These are phyloP conservation scores for Aspergillus glaucus DNA, from an alignment of 2,329 filamentous ascomycete genomes.

Conservation along the genomic window DNA sequence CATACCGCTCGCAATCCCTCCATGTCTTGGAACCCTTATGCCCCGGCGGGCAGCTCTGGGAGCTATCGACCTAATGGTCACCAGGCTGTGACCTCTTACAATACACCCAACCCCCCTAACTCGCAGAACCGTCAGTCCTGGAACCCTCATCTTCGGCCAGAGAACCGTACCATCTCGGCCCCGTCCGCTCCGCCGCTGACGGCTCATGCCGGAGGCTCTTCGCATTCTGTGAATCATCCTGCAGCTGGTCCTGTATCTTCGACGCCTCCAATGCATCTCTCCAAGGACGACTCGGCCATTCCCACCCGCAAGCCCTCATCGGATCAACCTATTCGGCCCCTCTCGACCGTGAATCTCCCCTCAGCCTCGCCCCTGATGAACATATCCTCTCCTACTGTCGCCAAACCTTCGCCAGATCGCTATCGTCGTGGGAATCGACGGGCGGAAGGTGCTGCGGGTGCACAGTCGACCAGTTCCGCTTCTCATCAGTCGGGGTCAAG, in stretches of 20 bases:
- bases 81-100: slow-evolving; percentile 67
- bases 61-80: slow-evolving; percentile 43
- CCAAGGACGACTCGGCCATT: slow-evolving; percentile 47
- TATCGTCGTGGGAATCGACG: slow-evolving; percentile 66
- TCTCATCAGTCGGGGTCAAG: not conserved
- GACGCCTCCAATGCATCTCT: slow-evolving; percentile 41
- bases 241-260: slow-evolving; percentile 51
- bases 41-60: slow-evolving; percentile 30
- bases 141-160: slow-evolving; percentile 50
- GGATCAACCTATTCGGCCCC: slow-evolving; percentile 28
- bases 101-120: slow-evolving; percentile 58
- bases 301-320: slow-evolving; percentile 31
- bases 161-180: slow-evolving; percentile 51
- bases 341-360: slow-evolving; percentile 47
- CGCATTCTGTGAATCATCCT: slow-evolving; percentile 39
- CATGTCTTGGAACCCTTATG: slow-evolving; percentile 39
- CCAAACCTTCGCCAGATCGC: slow-evolving; percentile 70
- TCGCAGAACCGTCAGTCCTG: slow-evolving; percentile 49
- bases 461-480: slow-evolving; percentile 5
- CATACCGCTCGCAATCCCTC: slow-evolving; percentile 32
- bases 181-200: slow-evolving; percentile 40
- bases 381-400: slow-evolving; percentile 44
- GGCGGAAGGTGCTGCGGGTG: slow-evolving; percentile 40
- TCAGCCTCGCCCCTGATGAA: slow-evolving; percentile 48
- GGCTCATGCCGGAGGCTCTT: slow-evolving; percentile 24